phyloP scores from a whole-genome alignment of 2,329 filamentous ascomycete species.

The Calcarisporium arbuscula region DNA sequence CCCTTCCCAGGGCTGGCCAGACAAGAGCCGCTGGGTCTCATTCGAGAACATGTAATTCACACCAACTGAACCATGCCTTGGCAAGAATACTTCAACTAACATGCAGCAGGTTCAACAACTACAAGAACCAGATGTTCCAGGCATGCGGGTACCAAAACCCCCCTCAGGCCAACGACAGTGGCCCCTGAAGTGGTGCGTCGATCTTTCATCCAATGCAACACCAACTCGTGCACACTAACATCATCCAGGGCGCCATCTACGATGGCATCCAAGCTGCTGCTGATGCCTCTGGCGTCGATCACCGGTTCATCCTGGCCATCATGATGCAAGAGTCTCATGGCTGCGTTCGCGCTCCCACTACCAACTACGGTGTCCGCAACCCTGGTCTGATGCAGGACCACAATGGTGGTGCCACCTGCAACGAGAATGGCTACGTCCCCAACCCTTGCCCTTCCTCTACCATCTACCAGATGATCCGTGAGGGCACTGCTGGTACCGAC shows the following conservation, averaged over 20 bases:
- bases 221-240: constrained; percentile 7
- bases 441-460: constrained; percentile 18
- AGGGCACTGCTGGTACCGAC: constrained; percentile 35
- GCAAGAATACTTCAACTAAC: no score
- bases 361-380: constrained; percentile 33
- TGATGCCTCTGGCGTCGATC: constrained; percentile 22
- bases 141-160: constrained; percentile 10
- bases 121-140: constrained; percentile 16
- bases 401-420: constrained; percentile 29
- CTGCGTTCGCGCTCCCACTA: constrained; percentile 35
- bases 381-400: constrained; percentile 36
- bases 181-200: constrained; percentile 14
- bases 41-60: constrained; percentile 19
- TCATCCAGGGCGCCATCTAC: constrained; percentile 17
- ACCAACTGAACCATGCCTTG: neutral
- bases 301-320: constrained; percentile 36
- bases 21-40: constrained; percentile 20
- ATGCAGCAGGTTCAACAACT: constrained; percentile 17
- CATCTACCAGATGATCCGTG: constrained; percentile 26
- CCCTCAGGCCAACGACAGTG: constrained; percentile 13
- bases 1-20: constrained; percentile 22
- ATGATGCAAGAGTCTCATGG: constrained; percentile 38
- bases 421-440: no score
- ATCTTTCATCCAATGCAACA: no score
- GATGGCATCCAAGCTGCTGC: constrained; percentile 26